A percentile compares a stretch with the other conserved stretches of the same genome.
phyloP scores from a whole-genome alignment of 257 asterid species.

The Petunia secreta region DNA sequence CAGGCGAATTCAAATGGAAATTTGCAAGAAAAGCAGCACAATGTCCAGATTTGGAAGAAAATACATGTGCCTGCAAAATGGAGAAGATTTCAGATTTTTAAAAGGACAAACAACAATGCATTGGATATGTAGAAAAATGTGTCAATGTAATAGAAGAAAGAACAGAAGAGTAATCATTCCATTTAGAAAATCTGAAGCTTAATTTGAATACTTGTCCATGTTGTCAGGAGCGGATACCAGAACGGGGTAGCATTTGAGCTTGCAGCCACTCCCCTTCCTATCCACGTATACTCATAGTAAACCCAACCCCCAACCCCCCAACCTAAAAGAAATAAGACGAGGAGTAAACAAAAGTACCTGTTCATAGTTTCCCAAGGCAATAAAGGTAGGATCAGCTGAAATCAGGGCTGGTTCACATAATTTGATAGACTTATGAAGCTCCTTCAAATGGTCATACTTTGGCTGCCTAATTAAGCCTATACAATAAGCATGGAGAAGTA shows the following conservation, averaged over 20 bases:
- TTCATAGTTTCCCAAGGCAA: conserved; percentile 72
- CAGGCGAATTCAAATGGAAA: conserved; percentile 58
- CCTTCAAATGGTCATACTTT: conserved; percentile 83
- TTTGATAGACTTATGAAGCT: conserved; percentile 80
- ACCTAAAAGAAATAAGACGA: neutral
- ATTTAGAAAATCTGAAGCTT: conserved; percentile 5
- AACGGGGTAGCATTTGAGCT: neutral
- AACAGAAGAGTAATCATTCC: neutral
- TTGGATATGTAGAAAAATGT: neutral
- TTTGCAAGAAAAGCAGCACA: conserved; percentile 92
- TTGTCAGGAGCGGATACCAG: neutral
- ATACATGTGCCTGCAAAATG: conserved; percentile 68
- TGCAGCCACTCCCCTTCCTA: neutral
- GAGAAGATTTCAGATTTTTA: conserved; percentile 24
- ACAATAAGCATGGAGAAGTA: conserved; percentile 19
- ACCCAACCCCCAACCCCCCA: neutral
- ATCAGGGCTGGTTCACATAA: conserved; percentile 70
- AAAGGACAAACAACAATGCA: neutral
- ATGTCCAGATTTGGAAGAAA: conserved; percentile 62
- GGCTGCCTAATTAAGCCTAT: conserved; percentile 90
- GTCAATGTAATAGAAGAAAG: neutral
- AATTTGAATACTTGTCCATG: neutral
- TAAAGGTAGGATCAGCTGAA: conserved; percentile 63
- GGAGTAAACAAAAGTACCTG: conserved; percentile 46
- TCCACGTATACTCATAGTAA: neutral